Conservation (phyloP, 2,329 filamentous ascomycete species). For the Colletotrichum sp. region DNA sequence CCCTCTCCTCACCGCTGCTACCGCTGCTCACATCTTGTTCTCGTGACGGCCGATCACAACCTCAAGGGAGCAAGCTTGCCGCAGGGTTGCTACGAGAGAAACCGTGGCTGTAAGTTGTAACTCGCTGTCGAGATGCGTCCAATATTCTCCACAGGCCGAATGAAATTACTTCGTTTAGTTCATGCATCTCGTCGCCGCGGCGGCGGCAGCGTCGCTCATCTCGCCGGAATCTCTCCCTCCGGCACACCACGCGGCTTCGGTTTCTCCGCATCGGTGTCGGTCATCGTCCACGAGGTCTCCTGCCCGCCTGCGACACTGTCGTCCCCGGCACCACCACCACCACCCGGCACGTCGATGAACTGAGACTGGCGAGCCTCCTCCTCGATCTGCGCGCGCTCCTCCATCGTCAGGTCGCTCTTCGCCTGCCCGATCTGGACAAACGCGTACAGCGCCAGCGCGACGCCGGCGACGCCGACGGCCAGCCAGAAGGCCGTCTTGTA, state of each 20-base stretch:
- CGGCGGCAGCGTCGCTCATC: not conserved
- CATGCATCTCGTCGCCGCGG: not conserved
- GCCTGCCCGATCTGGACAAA: constrained; percentile 47
- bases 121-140: not conserved
- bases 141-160: not conserved
- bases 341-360: not conserved
- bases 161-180: not conserved
- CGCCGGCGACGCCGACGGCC: constrained; percentile 58
- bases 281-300: not conserved
- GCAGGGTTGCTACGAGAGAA: not conserved
- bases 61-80: not conserved
- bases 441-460: constrained; percentile 58
- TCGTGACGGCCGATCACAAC: not conserved
- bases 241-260: not conserved
- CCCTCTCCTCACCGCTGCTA: not conserved
- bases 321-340: not conserved
- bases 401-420: constrained; percentile 24
- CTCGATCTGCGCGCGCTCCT: constrained; percentile 23
- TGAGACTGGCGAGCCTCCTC: not conserved
- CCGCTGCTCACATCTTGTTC: not conserved
- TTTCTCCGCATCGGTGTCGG: constrained; percentile 9
- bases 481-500: constrained; percentile 74
- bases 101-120: not conserved
- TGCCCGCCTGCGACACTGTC: not conserved
- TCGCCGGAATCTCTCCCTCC: not conserved